A percentile compares a stretch with the other conserved stretches of the same genome.
These are phyloP conservation scores for Musa balbisiana DNA, from an alignment of 202 grass and related monocot genomes.

Conservation along the genomic window DNA sequence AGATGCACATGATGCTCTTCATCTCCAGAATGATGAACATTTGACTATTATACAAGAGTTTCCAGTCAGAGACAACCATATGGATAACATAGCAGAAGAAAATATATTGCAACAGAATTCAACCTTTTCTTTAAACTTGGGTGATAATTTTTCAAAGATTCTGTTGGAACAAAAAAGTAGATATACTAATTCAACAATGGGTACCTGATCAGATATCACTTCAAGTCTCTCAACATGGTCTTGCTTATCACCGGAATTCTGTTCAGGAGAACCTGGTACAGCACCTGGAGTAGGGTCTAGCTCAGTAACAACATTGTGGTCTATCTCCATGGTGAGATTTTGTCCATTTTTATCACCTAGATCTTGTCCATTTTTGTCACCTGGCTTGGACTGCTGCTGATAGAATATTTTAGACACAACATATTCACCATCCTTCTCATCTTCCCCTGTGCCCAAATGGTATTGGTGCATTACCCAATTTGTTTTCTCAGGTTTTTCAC, in stretches of 20 bases:
- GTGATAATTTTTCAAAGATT: neutral
- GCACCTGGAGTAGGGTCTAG: constrained; percentile 17
- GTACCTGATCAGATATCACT: constrained; percentile 37
- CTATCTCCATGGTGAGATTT: constrained; percentile 21
- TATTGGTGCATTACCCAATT: constrained; percentile 99
- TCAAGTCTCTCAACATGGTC: constrained; percentile 32
- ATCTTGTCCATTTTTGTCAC: constrained; percentile 49
- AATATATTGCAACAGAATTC: neutral
- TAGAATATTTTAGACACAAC: constrained; percentile 86
- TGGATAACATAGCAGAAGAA: neutral
- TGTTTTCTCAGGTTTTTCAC: constrained; percentile 69
- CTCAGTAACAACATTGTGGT: constrained; percentile 28
- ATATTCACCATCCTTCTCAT: constrained; percentile 80
- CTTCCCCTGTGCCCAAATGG: constrained; percentile 76
- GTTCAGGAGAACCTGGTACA: constrained; percentile 30
- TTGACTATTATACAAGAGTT: constrained; percentile 29
- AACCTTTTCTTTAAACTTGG: neutral
- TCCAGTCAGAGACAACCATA: neutral
- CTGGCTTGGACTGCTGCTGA: constrained; percentile 69
- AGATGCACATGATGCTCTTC: constrained; percentile 27
- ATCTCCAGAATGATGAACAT: constrained; percentile 30
- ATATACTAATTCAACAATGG: neutral
- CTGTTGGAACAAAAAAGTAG: too few species aligned
- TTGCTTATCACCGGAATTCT: constrained; percentile 26
- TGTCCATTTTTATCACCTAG: constrained; percentile 48